phyloP scores from a whole-genome alignment of 2,329 filamentous ascomycete genomes.

The Diaporthe longicolla region DNA sequence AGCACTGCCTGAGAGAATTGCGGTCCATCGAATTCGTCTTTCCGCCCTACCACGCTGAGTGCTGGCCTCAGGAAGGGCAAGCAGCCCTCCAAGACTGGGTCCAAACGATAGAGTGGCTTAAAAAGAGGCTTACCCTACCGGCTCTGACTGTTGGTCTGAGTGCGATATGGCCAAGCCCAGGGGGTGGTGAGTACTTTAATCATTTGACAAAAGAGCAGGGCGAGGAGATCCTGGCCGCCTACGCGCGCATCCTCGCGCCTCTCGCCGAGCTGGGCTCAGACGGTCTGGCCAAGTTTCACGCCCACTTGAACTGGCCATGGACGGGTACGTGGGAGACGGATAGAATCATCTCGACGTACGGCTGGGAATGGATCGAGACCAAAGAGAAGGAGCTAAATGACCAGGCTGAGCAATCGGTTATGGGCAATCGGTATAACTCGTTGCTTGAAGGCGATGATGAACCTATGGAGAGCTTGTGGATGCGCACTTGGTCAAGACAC shows the following conservation, averaged over 20 bases:
- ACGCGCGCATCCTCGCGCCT: neutral
- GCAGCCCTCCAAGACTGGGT: neutral
- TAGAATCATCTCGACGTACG: too few relatives aligned
- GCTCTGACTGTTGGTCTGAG: neutral
- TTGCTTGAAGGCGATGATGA: neutral
- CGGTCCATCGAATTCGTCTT: conserved; percentile 25
- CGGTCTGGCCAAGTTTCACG: neutral
- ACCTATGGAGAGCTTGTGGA: conserved; percentile 2
- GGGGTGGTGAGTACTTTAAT: too few relatives aligned
- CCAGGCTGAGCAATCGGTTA: neutral
- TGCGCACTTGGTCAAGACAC: neutral
- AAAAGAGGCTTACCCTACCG: neutral
- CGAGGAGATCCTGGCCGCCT: neutral
- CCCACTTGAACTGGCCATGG: neutral
- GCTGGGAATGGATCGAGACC: neutral
- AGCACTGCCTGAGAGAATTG: conserved; percentile 6
- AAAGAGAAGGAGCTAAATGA: neutral
- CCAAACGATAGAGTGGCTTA: neutral
- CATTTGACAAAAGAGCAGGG: neutral
- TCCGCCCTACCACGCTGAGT: neutral
- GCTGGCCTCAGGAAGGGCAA: conserved; percentile 6
- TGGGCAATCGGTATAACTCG: neutral
- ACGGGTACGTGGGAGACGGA: too few relatives aligned
- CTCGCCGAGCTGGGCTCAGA: neutral
- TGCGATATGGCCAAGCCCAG: too few relatives aligned